Percentiles rank a stretch among this genome's conserved stretches.
Evolutionary conservation across 148 eudicot species (phyloP).

Genomic region (Rhododendron mucronatum): DNA sequence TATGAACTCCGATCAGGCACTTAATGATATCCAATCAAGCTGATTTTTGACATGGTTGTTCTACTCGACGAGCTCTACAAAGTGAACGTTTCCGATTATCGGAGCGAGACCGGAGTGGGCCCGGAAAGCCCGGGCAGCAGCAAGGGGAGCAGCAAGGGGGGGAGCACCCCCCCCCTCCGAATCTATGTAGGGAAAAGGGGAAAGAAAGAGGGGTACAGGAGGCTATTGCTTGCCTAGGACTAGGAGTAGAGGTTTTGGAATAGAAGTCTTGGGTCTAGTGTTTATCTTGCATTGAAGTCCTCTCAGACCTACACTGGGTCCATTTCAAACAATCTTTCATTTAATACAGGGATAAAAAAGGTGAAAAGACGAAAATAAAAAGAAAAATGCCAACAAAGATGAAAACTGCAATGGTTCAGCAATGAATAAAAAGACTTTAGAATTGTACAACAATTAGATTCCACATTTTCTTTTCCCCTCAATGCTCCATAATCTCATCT

Average conservation of each 20-base stretch:
- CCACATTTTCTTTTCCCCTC: not conserved
- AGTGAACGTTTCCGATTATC: too few species aligned
- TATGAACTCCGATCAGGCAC: too few species aligned
- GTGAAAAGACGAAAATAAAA: not conserved
- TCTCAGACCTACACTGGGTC: not conserved
- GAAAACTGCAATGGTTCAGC: not conserved
- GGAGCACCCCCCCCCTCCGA: too few species aligned
- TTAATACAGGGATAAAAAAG: not conserved
- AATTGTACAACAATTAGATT: constrained; percentile 1
- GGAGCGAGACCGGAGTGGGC: too few species aligned
- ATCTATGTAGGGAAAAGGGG: too few species aligned
- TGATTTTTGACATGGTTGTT: too few species aligned
- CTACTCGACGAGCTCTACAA: too few species aligned
- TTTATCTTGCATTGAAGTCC: not conserved
- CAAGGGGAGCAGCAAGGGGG: too few species aligned
- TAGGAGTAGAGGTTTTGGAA: not conserved
- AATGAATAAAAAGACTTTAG: constrained; percentile 1
- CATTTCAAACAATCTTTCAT: too few species aligned
- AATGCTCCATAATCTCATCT: not conserved
- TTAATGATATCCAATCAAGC: too few species aligned
- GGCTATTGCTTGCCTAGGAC: not conserved
- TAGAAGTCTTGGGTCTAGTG: not conserved
- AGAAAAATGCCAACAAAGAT: not conserved
- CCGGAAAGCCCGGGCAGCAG: too few species aligned
- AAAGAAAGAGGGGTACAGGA: not conserved